Conservation (phyloP, 1,284 basidiomycete genomes). For the Serendipita sp. region DNA sequence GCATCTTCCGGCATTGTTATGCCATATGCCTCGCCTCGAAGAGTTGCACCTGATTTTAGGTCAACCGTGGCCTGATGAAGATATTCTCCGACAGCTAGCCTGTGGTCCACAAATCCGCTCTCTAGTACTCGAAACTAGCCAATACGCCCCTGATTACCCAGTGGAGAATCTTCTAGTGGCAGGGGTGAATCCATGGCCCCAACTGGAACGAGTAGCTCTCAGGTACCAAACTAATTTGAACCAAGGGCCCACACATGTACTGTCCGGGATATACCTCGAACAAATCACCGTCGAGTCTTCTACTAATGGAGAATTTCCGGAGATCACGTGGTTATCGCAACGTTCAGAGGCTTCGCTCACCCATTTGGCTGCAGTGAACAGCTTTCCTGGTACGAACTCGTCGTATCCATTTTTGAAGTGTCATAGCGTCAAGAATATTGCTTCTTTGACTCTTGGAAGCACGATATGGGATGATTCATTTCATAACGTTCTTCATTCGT, state of each 20-base stretch:
- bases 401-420: not conserved
- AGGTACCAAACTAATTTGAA: not conserved
- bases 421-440: not conserved
- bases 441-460: not conserved
- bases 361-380: not conserved
- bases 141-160: not conserved
- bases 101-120: not conserved
- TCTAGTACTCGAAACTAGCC: not conserved
- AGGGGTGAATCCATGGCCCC: not conserved
- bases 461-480: not conserved
- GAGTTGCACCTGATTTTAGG: not conserved
- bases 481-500: not conserved
- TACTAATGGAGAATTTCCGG: not conserved
- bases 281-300: not conserved
- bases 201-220: not conserved
- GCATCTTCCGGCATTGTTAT: not conserved
- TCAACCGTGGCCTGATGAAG: not conserved
- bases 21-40: not conserved
- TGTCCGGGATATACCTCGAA: not conserved
- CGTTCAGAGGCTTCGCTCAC: not conserved
- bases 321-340: not conserved
- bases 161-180: not conserved
- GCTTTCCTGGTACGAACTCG: not conserved
- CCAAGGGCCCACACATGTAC: too few relatives aligned
- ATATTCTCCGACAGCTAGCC: not conserved